These are phyloP conservation scores for Keqinozyma sinolaborantium DNA, from an alignment of 1,139 yeast genomes.

Conservation along the genomic window DNA sequence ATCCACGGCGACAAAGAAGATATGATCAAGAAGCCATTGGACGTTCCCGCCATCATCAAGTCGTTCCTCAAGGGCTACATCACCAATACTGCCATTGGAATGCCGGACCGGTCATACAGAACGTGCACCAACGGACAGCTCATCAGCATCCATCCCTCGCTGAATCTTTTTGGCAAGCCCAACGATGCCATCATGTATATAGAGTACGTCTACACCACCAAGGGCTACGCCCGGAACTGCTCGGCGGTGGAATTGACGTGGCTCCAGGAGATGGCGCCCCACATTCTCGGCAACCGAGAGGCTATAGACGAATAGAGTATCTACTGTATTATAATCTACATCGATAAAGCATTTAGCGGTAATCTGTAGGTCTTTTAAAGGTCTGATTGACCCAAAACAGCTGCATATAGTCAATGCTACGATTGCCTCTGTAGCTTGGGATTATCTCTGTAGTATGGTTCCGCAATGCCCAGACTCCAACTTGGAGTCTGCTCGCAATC, in stretches of 20 bases:
- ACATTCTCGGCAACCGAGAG: constrained; percentile 38
- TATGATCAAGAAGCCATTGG: constrained; percentile 28
- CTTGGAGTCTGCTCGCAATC: too few relatives aligned
- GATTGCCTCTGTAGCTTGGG: too few relatives aligned
- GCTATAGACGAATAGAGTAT: background rate
- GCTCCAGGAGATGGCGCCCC: constrained; percentile 84
- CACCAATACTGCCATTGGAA: constrained; percentile 85
- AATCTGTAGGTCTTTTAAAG: too few relatives aligned
- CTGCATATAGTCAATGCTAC: too few relatives aligned
- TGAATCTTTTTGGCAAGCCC: constrained; percentile 75
- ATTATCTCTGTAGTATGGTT: too few relatives aligned
- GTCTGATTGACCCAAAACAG: too few relatives aligned
- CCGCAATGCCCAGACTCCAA: too few relatives aligned
- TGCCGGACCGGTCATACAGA: constrained; percentile 91
- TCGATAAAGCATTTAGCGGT: too few relatives aligned
- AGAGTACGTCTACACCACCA: constrained; percentile 89
- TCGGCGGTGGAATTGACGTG: constrained; percentile 81
- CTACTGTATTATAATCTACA: too few relatives aligned
- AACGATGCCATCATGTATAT: constrained; percentile 91
- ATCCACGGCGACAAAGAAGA: constrained; percentile 21
- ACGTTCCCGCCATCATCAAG: constrained; percentile 62
- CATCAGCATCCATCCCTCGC: constrained; percentile 89
- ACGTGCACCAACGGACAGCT: constrained; percentile 79
- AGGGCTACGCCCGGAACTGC: constrained; percentile 89
- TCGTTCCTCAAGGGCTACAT: constrained; percentile 80